Evolutionary conservation across 768 basidiomycete species (phyloP), one percentile per base, ranked within the genome.

Genomic region (Pulveroboletus ravenelii): DNA sequence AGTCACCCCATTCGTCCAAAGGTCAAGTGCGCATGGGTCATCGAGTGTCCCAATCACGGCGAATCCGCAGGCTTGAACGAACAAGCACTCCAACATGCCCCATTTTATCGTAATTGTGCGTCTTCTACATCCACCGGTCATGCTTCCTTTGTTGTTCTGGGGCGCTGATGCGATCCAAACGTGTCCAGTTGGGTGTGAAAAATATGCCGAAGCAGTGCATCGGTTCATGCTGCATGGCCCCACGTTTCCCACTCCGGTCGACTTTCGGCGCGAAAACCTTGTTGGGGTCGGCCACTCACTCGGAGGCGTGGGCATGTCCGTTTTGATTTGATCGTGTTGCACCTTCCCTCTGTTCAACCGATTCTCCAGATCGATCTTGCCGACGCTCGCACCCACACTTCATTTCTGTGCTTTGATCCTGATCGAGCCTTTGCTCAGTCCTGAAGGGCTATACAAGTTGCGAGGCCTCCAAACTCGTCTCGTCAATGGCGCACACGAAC

Each of bases 21-120:
- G 25, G 48, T 66, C 50, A 66, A 64, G 51, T 68, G 52, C 37
- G 84, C 82, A 17, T 87, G 84, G 82, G 73, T 75, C 34, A 72
- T 87, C 54, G 85, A 87, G 51, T 84, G 84, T 60, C 85, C 85
- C 3, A 87, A 87, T 58, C 85, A 87, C 60, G 85, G 85, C 12
- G 78, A 78, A 57, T 78, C 84, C 6, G 81, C 76, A 0, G 49
- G 62, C 45, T 58, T 83, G 55, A 87, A 87, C 61, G 73, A 74
- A 41, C 55, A 59, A n/a, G 62, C 71, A 1, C 67, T 85, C 47
- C 71, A 70, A 37, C 59, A 61, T 6, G 70, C 73, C 6, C 74
- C 74, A 30, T 79, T 72, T 61, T 69, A 71, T 41, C 72, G 70
- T 41, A 68, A 70, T 42, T 83, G 79, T 82, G 58, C 55, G 78